Conservation (phyloP, 2,329 filamentous ascomycete species). For the Alternaria solani region DNA sequence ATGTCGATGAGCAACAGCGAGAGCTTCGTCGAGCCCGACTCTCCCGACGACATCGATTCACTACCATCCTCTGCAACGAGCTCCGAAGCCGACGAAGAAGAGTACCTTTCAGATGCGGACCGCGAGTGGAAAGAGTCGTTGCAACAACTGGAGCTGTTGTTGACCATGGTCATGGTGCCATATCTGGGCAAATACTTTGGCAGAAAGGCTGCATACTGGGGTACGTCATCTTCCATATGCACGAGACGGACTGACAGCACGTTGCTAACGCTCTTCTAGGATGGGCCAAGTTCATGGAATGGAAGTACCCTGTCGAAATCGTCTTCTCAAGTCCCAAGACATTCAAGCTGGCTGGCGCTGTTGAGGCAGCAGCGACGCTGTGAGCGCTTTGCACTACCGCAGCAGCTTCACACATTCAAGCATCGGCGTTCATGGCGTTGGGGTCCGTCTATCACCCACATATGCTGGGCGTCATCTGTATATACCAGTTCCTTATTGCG, state of each 20-base stretch:
- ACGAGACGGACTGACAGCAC: neutral
- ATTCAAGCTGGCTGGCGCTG: slow-evolving; percentile 57
- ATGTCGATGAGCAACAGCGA: slow-evolving; percentile 51
- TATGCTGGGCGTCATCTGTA: neutral
- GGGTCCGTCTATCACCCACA: neutral
- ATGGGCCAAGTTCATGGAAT: slow-evolving; percentile 94
- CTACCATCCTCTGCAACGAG: slow-evolving; percentile 61
- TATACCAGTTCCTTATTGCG: neutral
- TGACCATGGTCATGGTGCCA: slow-evolving; percentile 94
- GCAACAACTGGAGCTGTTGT: slow-evolving; percentile 88
- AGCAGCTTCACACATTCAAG: slow-evolving; percentile 9
- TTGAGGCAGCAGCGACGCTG: slow-evolving; percentile 58
- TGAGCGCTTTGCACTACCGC: slow-evolving; percentile 22
- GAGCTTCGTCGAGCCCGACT: slow-evolving; percentile 48
- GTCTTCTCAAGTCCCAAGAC: slow-evolving; percentile 55
- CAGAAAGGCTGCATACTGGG: slow-evolving; percentile 94
- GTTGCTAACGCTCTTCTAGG: slow-evolving; percentile 62
- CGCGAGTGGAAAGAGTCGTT: slow-evolving; percentile 93
- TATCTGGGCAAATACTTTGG: slow-evolving; percentile 96
- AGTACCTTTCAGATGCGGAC: slow-evolving; percentile 81
- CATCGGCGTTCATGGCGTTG: slow-evolving; percentile 24
- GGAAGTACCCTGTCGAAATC: slow-evolving; percentile 86
- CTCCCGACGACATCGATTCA: slow-evolving; percentile 58
- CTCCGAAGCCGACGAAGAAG: slow-evolving; percentile 64
- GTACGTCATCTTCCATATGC: slow-evolving; percentile 63